These are phyloP conservation scores for Trametes elegans DNA, from an alignment of 768 basidiomycete genomes.

Conservation along the genomic window DNA sequence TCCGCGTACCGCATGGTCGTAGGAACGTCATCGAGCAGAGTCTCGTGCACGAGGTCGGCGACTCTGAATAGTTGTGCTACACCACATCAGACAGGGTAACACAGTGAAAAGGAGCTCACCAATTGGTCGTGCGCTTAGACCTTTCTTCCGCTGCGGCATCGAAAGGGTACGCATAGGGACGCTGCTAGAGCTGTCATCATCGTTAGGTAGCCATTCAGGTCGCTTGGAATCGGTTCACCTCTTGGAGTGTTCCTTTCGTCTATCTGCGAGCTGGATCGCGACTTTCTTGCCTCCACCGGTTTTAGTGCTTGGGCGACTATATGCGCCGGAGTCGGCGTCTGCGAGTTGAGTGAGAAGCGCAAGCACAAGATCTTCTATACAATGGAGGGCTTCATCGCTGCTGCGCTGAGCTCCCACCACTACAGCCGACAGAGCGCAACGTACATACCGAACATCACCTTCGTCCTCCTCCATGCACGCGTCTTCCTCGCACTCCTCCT, in stretches of 20 bases:
- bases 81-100: not conserved
- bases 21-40: conserved; percentile 50
- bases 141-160: conserved; percentile 38
- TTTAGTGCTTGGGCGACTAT: not conserved
- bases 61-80: conserved; percentile 70
- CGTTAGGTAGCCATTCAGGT: no score
- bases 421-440: not conserved
- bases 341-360: conserved; percentile 25
- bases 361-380: conserved; percentile 21
- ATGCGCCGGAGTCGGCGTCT: conserved; percentile 7
- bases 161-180: conserved; percentile 25
- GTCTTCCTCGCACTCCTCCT: not conserved
- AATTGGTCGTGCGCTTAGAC: conserved; percentile 39
- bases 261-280: conserved; percentile 35
- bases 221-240: conserved; percentile 25
- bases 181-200: not conserved
- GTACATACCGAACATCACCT: conserved; percentile 1
- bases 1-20: conserved; percentile 22
- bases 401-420: not conserved
- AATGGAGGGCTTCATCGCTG: conserved; percentile 17
- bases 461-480: not conserved
- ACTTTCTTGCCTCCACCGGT: conserved; percentile 26
- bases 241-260: conserved; percentile 31
- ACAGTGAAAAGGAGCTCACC: conserved; percentile 31
- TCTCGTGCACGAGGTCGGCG: conserved; percentile 69